These are phyloP conservation scores for Phytophthora syringae DNA, from an alignment of 352 stramenopile species.

Conservation along the genomic window DNA sequence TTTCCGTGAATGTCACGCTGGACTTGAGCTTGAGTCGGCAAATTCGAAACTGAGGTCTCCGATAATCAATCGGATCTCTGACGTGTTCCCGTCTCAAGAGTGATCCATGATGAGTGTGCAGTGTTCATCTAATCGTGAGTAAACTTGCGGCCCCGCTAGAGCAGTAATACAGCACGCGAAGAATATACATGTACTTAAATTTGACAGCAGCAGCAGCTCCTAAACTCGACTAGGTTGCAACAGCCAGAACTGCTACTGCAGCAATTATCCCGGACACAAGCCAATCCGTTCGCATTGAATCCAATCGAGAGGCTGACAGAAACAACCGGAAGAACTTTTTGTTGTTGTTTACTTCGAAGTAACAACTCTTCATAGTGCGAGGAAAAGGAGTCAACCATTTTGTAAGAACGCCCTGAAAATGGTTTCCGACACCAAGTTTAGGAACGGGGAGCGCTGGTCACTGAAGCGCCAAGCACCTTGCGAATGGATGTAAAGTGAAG, in stretches of 20 bases:
- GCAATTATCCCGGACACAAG: conserved; percentile 87
- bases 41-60: too few relatives aligned
- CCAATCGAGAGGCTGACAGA: conserved; percentile 80
- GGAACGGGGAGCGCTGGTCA: conserved; percentile 81
- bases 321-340: conserved; percentile 46
- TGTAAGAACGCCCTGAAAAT: conserved; percentile 91
- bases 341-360: conserved; percentile 61
- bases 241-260: conserved; percentile 83
- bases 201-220: conserved; percentile 26
- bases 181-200: too few relatives aligned
- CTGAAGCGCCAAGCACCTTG: conserved; percentile 49
- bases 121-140: too few relatives aligned
- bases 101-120: too few relatives aligned
- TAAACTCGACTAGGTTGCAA: conserved; percentile 56
- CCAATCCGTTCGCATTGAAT: conserved; percentile 92
- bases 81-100: too few relatives aligned
- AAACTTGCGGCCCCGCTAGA: too few relatives aligned
- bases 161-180: too few relatives aligned
- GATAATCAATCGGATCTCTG: too few relatives aligned
- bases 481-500: conserved; percentile 52
- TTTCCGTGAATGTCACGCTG: too few relatives aligned
- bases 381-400: conserved; percentile 46
- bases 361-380: conserved; percentile 40
- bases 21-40: too few relatives aligned
- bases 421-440: conserved; percentile 92